Evolutionary conservation across 768 basidiomycete species (phyloP).

Genomic region (Lentinula sp.): DNA sequence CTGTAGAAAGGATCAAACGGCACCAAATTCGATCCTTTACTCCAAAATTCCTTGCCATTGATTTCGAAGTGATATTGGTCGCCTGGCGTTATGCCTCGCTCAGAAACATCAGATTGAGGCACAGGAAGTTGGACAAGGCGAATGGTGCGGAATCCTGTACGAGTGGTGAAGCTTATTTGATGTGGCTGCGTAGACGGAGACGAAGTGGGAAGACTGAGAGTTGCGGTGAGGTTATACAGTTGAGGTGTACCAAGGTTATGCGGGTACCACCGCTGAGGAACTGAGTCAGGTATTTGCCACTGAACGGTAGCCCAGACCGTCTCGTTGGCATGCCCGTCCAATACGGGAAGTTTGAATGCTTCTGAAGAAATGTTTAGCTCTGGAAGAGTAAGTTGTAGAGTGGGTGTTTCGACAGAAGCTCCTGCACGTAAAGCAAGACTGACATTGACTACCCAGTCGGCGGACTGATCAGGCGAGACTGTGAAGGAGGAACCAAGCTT

Average conservation of each 20-base stretch:
- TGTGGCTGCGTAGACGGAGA: conserved; percentile 8
- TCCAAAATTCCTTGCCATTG: conserved; percentile 52
- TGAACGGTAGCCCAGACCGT: conserved; percentile 35
- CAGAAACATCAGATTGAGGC: conserved; percentile 32
- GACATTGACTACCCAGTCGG: conserved; percentile 52
- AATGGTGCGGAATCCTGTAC: conserved; percentile 57
- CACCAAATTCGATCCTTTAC: conserved; percentile 51
- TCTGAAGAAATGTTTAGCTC: conserved; percentile 38
- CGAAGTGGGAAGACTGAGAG: conserved; percentile 22
- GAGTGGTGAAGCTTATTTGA: conserved; percentile 30
- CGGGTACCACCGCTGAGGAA: conserved; percentile 49
- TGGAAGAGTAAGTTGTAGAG: conserved; percentile 36
- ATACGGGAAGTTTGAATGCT: conserved; percentile 20
- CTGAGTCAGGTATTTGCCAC: conserved; percentile 38
- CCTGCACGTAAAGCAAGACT: conserved; percentile 44
- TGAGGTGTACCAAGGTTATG: conserved; percentile 50
- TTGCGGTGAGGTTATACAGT: conserved; percentile 44
- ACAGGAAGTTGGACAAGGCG: conserved; percentile 45
- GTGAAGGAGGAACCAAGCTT: conserved; percentile 44
- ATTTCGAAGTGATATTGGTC: conserved; percentile 59
- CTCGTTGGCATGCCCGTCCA: conserved; percentile 15
- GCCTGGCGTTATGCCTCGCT: conserved; percentile 48
- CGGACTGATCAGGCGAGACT: conserved; percentile 35
- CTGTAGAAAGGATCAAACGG: conserved; percentile 59
- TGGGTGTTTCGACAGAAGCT: conserved; percentile 23